A percentile compares a stretch with the other conserved stretches of the same genome.
Evolutionary conservation across 352 stramenopile genomes (phyloP).

Genomic region (Pythium biforme): DNA sequence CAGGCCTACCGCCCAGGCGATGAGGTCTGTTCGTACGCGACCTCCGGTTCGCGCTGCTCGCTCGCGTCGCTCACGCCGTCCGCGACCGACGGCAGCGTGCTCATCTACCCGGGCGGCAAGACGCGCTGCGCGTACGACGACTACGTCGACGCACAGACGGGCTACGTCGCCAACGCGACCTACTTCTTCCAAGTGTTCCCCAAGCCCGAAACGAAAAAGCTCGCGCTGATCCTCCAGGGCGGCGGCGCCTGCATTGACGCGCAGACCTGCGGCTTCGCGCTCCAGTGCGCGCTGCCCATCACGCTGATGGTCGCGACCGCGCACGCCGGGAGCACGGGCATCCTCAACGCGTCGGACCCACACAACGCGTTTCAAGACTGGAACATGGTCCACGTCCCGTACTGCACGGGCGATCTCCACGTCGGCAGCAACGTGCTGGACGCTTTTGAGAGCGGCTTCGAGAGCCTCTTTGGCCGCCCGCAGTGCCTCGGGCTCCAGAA

Average conservation of each 20-base stretch:
- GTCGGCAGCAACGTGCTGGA: constrained; percentile 38
- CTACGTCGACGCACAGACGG: constrained; percentile 28
- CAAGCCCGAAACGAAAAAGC: constrained; percentile 43
- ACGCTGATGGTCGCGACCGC: neutral
- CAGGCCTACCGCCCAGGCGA: constrained; percentile 16
- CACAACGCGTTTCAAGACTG: neutral
- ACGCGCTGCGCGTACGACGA: constrained; percentile 51
- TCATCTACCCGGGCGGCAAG: constrained; percentile 48
- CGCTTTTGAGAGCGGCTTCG: constrained; percentile 33
- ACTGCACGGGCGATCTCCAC: constrained; percentile 70
- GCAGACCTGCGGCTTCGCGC: constrained; percentile 49
- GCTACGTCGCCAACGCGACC: constrained; percentile 33
- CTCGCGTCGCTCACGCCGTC: constrained; percentile 23
- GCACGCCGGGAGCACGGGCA: neutral
- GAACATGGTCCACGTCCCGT: constrained; percentile 45
- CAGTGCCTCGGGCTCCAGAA: constrained; percentile 50
- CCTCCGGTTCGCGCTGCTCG: neutral
- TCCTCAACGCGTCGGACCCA: neutral
- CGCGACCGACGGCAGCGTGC: constrained; percentile 30
- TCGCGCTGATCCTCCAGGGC: constrained; percentile 63
- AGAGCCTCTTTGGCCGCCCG: constrained; percentile 35
- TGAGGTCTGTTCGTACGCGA: constrained; percentile 11
- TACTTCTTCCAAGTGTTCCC: constrained; percentile 75
- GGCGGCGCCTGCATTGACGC: constrained; percentile 58
- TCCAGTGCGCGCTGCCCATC: constrained; percentile 43